Percentiles rank a stretch among this genome's conserved stretches.
Conservation (phyloP, 2,329 filamentous ascomycete genomes). For the Fusarium poae region DNA sequence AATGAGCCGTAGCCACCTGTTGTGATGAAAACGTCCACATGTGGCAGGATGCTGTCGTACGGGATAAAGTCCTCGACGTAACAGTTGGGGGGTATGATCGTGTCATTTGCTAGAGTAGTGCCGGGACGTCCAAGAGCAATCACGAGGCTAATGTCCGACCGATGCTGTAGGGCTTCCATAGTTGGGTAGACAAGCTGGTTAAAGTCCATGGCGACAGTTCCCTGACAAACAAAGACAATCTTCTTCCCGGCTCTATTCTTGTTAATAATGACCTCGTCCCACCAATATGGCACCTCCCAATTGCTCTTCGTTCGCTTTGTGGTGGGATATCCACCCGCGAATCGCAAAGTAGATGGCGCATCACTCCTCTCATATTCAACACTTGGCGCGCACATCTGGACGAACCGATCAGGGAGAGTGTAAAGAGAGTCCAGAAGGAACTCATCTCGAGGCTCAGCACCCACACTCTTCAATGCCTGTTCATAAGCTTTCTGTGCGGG, state of each 20-base stretch:
- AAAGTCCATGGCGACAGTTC: constrained; percentile 14
- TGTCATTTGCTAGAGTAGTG: not conserved
- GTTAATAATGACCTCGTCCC: not conserved
- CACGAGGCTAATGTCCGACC: not conserved
- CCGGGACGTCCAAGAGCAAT: not conserved
- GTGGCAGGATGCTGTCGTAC: constrained; percentile 3
- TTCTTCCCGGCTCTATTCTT: not conserved
- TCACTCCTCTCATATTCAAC: constrained; percentile 10
- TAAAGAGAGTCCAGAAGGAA: constrained; percentile 8
- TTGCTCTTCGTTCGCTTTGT: not conserved
- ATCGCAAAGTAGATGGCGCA: not conserved
- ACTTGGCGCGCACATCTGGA: constrained; percentile 7
- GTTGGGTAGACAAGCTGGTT: constrained; percentile 4
- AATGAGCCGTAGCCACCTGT: constrained; percentile 3
- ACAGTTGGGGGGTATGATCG: not conserved
- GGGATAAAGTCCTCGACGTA: constrained; percentile 1
- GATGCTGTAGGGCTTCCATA: not conserved
- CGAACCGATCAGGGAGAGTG: not conserved
- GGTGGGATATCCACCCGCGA: constrained; percentile 7
- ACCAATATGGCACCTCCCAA: constrained; percentile 4
- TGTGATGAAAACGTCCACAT: constrained; percentile 1
- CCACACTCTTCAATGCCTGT: not conserved
- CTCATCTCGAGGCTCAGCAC: not conserved
- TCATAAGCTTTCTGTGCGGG: not conserved
- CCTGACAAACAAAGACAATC: constrained; percentile 7